Conservation (phyloP, 495 filamentous ascomycete species). For the Xylaria venustula region DNA sequence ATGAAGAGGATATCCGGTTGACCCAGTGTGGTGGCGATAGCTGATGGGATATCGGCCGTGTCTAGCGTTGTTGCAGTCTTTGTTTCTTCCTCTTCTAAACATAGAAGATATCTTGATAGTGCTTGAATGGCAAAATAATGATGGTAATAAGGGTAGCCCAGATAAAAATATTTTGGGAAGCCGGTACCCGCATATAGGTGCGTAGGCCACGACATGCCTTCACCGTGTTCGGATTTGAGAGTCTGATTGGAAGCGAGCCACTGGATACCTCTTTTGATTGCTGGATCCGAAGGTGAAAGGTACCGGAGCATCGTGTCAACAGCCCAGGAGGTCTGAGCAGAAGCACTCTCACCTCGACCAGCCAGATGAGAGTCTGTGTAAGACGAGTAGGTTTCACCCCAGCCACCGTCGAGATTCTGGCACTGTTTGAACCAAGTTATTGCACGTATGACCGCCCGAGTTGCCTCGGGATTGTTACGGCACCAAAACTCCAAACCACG, state of each 20-base stretch:
- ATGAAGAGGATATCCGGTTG: too few relatives aligned
- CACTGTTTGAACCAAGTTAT: constrained; percentile 24
- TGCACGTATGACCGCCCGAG: constrained; percentile 7
- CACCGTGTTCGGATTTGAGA: background rate
- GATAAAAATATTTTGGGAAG: constrained; percentile 36
- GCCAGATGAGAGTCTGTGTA: constrained; percentile 23
- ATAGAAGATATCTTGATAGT: constrained; percentile 27
- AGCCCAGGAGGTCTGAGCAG: constrained; percentile 41
- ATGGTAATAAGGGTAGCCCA: constrained; percentile 34
- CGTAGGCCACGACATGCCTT: constrained; percentile 27
- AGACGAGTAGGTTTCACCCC: constrained; percentile 32
- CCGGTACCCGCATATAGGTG: constrained; percentile 32
- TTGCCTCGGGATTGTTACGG: background rate
- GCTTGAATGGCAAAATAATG: constrained; percentile 46
- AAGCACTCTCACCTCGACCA: constrained; percentile 23
- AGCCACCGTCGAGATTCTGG: constrained; percentile 38
- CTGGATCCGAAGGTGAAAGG: background rate
- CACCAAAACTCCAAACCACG: constrained; percentile 23
- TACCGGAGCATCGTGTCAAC: constrained; percentile 31
- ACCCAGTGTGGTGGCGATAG: too few relatives aligned
- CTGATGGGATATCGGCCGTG: too few relatives aligned
- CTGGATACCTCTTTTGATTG: constrained; percentile 23
- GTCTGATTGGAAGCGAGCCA: constrained; percentile 19
- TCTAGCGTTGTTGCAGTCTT: too few relatives aligned
- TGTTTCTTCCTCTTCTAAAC: too few relatives aligned